Conservation (phyloP, 2,329 filamentous ascomycete genomes). For the Triangularia setosa region DNA sequence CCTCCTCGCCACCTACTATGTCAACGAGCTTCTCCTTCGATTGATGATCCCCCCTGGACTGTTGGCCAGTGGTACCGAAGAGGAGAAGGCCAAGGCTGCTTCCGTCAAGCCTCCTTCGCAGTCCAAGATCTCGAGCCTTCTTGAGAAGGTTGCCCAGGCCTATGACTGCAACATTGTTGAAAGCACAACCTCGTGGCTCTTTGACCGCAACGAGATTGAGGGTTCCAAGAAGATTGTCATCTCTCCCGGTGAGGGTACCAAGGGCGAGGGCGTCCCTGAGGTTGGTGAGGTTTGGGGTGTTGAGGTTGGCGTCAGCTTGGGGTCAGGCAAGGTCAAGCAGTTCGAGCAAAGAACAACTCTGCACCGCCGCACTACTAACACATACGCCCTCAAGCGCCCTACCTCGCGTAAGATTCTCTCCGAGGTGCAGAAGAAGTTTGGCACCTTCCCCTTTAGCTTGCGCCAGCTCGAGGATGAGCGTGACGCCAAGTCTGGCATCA, state of each 20-base stretch:
- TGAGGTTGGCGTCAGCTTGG: slow-evolving; percentile 87
- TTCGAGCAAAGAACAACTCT: slow-evolving; percentile 84
- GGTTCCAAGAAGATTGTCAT: slow-evolving; percentile 97
- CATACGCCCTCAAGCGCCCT: slow-evolving; percentile 88
- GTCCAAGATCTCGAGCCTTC: slow-evolving; percentile 75
- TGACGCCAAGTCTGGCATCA: slow-evolving; percentile 88
- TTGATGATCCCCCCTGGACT: slow-evolving; percentile 89
- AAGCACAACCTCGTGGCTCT: slow-evolving; percentile 96
- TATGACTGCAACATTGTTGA: slow-evolving; percentile 93
- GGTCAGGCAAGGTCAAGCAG: slow-evolving; percentile 91
- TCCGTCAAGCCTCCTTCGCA: slow-evolving; percentile 80
- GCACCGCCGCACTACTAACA: slow-evolving; percentile 87
- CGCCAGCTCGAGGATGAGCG: slow-evolving; percentile 96
- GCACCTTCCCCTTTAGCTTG: slow-evolving; percentile 95
- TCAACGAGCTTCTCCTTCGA: slow-evolving; percentile 89
- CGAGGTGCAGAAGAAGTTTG: slow-evolving; percentile 96
- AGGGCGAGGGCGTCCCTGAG: slow-evolving; percentile 85
- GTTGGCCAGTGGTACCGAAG: slow-evolving; percentile 76
- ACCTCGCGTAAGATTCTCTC: slow-evolving; percentile 89
- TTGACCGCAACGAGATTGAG: slow-evolving; percentile 97
- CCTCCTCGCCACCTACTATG: slow-evolving; percentile 85
- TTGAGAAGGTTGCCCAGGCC: slow-evolving; percentile 87
- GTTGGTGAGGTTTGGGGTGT: slow-evolving; percentile 96
- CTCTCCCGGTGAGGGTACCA: slow-evolving; percentile 77
- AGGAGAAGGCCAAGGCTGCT: slow-evolving; percentile 91